Evolutionary conservation across 2,329 filamentous ascomycete species (phyloP).

Genomic region (Xylaria sp.): DNA sequence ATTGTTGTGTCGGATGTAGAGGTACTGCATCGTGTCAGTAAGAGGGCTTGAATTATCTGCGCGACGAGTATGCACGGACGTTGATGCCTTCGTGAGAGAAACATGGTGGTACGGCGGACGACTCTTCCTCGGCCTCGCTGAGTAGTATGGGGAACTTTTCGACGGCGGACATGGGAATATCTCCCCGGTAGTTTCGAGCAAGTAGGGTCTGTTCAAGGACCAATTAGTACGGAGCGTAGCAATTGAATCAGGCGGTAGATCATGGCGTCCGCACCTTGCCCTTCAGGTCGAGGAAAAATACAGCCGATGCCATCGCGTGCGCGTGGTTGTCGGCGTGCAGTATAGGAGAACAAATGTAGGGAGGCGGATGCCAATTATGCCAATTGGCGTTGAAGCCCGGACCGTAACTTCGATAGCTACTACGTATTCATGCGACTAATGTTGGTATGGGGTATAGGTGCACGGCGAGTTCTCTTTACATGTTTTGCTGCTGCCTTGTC

Average conservation of each 20-base stretch:
- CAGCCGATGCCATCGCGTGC: conserved; percentile 86
- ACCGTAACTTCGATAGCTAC: conserved; percentile 34
- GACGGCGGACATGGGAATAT: conserved; percentile 98
- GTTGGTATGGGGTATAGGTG: conserved; percentile 23
- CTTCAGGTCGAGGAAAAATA: conserved; percentile 99
- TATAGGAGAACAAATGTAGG: conserved; percentile 42
- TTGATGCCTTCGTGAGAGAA: conserved; percentile 99
- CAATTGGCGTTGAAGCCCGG: conserved; percentile 50
- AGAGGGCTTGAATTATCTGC: not conserved
- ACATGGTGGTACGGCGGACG: conserved; percentile 94
- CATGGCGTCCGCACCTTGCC: conserved; percentile 80
- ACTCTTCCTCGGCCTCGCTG: conserved; percentile 98
- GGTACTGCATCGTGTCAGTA: conserved; percentile 71
- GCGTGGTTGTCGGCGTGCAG: conserved; percentile 39
- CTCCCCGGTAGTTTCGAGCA: conserved; percentile 97
- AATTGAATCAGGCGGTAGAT: not conserved
- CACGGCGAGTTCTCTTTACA: conserved; percentile 20
- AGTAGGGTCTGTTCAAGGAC: conserved; percentile 81
- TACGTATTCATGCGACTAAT: conserved; percentile 32
- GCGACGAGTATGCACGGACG: conserved; percentile 62
- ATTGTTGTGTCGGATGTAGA: conserved; percentile 99
- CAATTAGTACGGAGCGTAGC: conserved; percentile 23
- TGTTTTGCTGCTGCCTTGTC: conserved; percentile 23
- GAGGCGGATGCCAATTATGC: conserved; percentile 47
- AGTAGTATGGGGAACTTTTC: conserved; percentile 97